These are phyloP conservation scores for Biscutella laevigata DNA, from an alignment of 441 rosid genomes.

Conservation along the genomic window DNA sequence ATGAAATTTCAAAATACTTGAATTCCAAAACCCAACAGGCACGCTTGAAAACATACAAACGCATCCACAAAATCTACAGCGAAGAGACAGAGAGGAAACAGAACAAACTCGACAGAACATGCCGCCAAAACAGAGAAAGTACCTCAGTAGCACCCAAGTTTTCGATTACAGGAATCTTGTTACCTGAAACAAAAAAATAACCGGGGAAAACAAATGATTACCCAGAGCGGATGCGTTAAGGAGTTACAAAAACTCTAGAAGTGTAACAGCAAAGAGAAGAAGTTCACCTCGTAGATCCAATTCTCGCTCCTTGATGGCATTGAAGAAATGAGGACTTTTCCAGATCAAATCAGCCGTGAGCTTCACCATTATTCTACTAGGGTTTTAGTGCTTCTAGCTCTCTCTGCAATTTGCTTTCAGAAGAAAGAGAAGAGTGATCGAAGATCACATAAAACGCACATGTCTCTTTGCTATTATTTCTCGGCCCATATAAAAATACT, in stretches of 20 bases:
- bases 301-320: conserved; percentile 89
- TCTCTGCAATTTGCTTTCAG: conserved; percentile 14
- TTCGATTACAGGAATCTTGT: conserved; percentile 92
- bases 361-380: conserved; percentile 66
- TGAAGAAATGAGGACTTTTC: conserved; percentile 97
- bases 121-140: neutral
- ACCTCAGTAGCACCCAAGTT: conserved; percentile 98
- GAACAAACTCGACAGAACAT: neutral
- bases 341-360: conserved; percentile 90
- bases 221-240: conserved; percentile 7
- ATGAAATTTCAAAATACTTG: neutral
- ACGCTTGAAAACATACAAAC: neutral
- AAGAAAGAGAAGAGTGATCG: conserved; percentile 1
- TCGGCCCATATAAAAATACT: conserved; percentile 2
- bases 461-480: neutral
- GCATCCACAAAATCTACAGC: neutral
- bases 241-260: conserved; percentile 5
- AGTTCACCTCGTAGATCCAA: conserved; percentile 80
- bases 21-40: neutral
- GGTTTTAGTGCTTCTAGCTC: conserved; percentile 20
- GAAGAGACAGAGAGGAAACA: too few species aligned
- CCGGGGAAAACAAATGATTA: too few species aligned
- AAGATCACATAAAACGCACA: neutral
- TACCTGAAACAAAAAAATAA: conserved; percentile 39
- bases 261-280: neutral